Conservation (phyloP, 768 basidiomycete genomes). For the Leucosporidium scottii region DNA sequence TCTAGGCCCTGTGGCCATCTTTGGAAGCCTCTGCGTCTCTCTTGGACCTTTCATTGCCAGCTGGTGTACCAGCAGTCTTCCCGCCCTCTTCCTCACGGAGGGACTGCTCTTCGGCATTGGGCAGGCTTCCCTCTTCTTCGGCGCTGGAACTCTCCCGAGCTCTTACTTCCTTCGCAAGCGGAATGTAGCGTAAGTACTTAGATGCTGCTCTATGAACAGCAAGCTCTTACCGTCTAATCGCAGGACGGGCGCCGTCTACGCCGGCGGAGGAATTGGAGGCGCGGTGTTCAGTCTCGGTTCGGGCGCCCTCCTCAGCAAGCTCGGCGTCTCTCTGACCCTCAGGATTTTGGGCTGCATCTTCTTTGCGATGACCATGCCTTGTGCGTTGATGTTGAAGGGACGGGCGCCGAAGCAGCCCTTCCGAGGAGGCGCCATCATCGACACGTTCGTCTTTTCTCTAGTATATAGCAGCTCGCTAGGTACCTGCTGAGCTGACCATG, state of each 20-base stretch:
- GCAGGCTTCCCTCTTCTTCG: conserved; percentile 18
- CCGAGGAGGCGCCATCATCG: too few species aligned
- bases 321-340: conserved; percentile 36
- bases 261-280: conserved; percentile 36
- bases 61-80: conserved; percentile 6
- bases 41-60: conserved; percentile 10
- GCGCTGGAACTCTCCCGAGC: conserved; percentile 23
- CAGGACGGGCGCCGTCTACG: conserved; percentile 35
- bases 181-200: conserved; percentile 25
- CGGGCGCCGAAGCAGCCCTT: too few species aligned
- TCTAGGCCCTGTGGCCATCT: conserved; percentile 13
- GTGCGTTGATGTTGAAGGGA: conserved; percentile 28
- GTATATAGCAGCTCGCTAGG: too few species aligned
- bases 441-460: neutral
- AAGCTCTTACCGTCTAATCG: too few species aligned
- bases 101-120: conserved; percentile 16
- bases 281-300: conserved; percentile 28
- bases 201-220: too few species aligned
- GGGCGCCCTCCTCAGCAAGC: conserved; percentile 18
- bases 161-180: conserved; percentile 31
- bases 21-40: neutral
- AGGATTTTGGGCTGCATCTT: conserved; percentile 30
- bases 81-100: conserved; percentile 6
- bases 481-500: conserved; percentile 2
- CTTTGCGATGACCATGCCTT: conserved; percentile 17